Base-by-base conservation (phyloP, 768 basidiomycete genomes). In the Lentinula guzmanii region DNA sequence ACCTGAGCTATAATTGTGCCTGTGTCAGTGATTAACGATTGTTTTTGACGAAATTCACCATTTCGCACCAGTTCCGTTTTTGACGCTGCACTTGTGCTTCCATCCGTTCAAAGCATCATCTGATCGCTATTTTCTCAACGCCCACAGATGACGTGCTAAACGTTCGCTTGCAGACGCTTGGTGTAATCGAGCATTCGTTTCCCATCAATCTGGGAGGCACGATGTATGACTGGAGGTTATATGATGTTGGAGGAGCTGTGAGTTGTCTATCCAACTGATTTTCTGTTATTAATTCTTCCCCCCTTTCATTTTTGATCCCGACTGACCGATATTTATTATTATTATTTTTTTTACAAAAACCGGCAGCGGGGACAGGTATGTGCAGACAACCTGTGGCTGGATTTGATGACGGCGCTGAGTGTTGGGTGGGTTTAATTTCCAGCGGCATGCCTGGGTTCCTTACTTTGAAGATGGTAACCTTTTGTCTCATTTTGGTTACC, bases 201-300 rank as follows among this genome's bases (percentile, higher is more conserved):
- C 81, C 86, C 60, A 83, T 91, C 62, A 78, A 79, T 61, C 80
- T 86, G 63, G 83, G 81, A 43, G 86, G 86, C 2, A 78, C 76
- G 60, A 78, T 78, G 46, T 89, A 88, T 68, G 82, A 86, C 58
- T 93, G 91, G 90, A 82, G 85, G 61, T 76, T 93, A 60, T 93
- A 88, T 69, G 91, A 93, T 70, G 91, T 93, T 41, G 90, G 91
- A 43, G 91, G 91, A 51, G 87, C 89, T 56, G 87, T 91, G 69
- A 70, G 88, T 79, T 51, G 51, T 53, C 46, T 58, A 65, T 56
- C 16, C 31, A 53, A 35, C 61, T 51, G 31, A 41, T 42, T 34
- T 65, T 48, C 61, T 37, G 1, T 58, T 31, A 61, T 42, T n/a
- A 24, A 21, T 64, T 33, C 61, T 46, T 37, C 33, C 42, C 42